Evolutionary conservation across 305 asterid species (phyloP).

Genomic region (Euphrasia arctica): DNA sequence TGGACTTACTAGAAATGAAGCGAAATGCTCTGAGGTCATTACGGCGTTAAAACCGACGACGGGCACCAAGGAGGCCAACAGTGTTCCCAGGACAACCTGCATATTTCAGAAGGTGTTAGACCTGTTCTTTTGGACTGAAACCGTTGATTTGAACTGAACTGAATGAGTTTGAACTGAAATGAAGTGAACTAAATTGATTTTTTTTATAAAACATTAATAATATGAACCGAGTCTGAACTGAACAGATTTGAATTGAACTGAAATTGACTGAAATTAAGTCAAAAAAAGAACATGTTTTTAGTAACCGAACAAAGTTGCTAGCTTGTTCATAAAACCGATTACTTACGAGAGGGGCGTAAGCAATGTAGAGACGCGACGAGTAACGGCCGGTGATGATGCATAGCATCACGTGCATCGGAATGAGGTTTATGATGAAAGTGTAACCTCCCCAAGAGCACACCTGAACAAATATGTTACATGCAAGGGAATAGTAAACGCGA

Average conservation of each 20-base stretch:
- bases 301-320: slow-evolving; percentile 2
- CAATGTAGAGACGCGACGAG: slow-evolving; percentile 89
- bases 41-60: slow-evolving; percentile 98
- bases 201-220: too few species aligned
- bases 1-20: too few species aligned
- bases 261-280: too few species aligned
- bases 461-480: slow-evolving; percentile 36
- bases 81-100: slow-evolving; percentile 87
- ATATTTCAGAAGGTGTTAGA: slow-evolving; percentile 15
- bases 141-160: too few species aligned
- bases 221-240: too few species aligned
- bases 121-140: too few species aligned
- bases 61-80: slow-evolving; percentile 89
- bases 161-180: too few species aligned
- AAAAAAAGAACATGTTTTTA: too few species aligned
- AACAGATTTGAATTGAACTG: too few species aligned
- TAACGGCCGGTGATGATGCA: slow-evolving; percentile 96
- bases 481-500: slow-evolving; percentile 2
- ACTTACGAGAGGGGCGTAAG: slow-evolving; percentile 97
- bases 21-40: slow-evolving; percentile 76
- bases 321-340: slow-evolving; percentile 1
- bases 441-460: slow-evolving; percentile 99
- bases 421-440: slow-evolving; percentile 94
- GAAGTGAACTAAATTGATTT: too few species aligned
- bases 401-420: slow-evolving; percentile 96